Evolutionary conservation across 306 rosid species (phyloP), one percentile per base, ranked within the genome.

Genomic region (Geum urbanum): DNA sequence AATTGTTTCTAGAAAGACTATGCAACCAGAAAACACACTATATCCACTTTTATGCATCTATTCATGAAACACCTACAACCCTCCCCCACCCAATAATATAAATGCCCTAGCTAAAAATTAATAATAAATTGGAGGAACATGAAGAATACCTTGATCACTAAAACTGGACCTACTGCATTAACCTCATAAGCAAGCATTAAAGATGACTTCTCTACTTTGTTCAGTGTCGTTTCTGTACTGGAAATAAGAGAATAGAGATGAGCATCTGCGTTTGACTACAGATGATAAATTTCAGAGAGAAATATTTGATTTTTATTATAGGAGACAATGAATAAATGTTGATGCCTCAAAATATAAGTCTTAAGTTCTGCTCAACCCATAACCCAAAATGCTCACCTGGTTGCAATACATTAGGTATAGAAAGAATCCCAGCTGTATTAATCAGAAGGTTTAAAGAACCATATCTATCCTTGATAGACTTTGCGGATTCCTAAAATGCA

Each of bases 341-440:
- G n/a, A n/a, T n/a, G n/a, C n/a, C n/a, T n/a, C n/a, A 20, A 40
- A 0, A 7, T 4, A 24, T 13, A 53, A 64, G 9, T 63, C 2
- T 41, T 9, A 1, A 22, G 22, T 20, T 40, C 40, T 19, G 39
- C 7, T 48, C 22, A 70, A 66, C 40, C 63, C 58, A 74, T 64
- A 69, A 60, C 44, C 68, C 19, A 1, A 70, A 52, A 50, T 41
- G 4, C 74, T 41, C 77, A 92, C 98, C 98, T 79, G 98, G 97
- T 70, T 90, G 95, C 53, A 94, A 65, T 48, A 78, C n/a, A n/a
- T n/a, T 73, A 52, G 96, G 92, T 66, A 94, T 81, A 60, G 96
- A 90, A 71, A 94, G 96, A 88, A 94, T 79, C 24, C 98, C 98
- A 75, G 98, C 84, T 4, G 95, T 91, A 83, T 94, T 94, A 55